Percentiles rank a stretch among this genome's conserved stretches.
phyloP scores from a whole-genome alignment of 2,329 filamentous ascomycete species.

The Neonectria ditissima region DNA sequence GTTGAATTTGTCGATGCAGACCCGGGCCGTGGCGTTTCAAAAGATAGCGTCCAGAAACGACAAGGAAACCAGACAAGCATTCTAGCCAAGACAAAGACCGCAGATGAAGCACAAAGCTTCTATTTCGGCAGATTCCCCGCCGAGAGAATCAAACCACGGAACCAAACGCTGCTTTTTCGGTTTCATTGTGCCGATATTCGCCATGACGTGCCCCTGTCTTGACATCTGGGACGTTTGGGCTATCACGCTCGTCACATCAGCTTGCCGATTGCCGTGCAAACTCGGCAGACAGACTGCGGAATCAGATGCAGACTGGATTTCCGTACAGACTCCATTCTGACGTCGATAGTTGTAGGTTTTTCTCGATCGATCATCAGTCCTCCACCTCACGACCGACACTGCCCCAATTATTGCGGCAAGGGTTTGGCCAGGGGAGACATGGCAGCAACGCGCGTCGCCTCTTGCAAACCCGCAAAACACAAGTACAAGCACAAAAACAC shows the following conservation, averaged over 20 bases:
- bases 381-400: not conserved
- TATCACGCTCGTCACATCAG: not conserved
- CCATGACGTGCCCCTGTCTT: not conserved
- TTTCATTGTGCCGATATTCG: not conserved
- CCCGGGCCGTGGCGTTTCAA: constrained; percentile 15
- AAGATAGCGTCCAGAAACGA: not conserved
- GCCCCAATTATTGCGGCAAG: not conserved
- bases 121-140: not conserved
- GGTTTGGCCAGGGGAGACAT: not conserved
- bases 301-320: not conserved
- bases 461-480: not conserved
- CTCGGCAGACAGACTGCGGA: not conserved
- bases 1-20: not conserved
- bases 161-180: not conserved
- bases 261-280: not conserved
- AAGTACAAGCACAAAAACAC: not conserved
- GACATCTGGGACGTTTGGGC: not conserved
- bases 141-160: not conserved
- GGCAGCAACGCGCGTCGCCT: not conserved
- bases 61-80: not conserved
- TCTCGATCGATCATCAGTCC: not conserved
- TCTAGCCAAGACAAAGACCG: not conserved
- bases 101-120: not conserved
- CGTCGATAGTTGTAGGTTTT: not conserved
- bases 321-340: constrained; percentile 1